Evolutionary conservation across 108 stramenopile genomes (phyloP).

Genomic region (Fragilariopsis cylindrus): DNA sequence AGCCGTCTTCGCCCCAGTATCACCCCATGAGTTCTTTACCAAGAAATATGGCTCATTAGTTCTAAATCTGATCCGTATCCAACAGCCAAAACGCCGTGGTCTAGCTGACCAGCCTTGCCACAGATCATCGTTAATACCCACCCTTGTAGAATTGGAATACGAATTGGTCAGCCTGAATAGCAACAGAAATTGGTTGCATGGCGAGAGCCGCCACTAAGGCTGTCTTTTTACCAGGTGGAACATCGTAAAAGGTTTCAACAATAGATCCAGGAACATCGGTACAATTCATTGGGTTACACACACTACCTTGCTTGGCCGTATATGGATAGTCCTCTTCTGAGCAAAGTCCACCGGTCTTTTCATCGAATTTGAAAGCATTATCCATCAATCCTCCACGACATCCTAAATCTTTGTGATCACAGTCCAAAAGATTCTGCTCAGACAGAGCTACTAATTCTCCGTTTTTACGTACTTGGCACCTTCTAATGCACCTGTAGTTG

Average conservation of each 20-base stretch:
- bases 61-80: constrained; percentile 91
- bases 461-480: constrained; percentile 86
- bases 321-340: constrained; percentile 94
- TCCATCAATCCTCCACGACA: constrained; percentile 97
- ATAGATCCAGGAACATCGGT: constrained; percentile 70
- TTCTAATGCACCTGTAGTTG: constrained; percentile 93
- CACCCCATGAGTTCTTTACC: constrained; percentile 82
- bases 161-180: constrained; percentile 79
- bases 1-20: constrained; percentile 89
- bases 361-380: constrained; percentile 92
- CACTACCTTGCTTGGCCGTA: constrained; percentile 49
- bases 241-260: constrained; percentile 83
- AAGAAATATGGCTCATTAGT: constrained; percentile 65
- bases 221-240: constrained; percentile 64
- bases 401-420: constrained; percentile 86
- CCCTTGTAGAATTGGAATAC: constrained; percentile 94
- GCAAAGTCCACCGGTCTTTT: constrained; percentile 76
- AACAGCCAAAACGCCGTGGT: constrained; percentile 96
- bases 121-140: constrained; percentile 87
- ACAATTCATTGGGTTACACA: constrained; percentile 62
- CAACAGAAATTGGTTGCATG: constrained; percentile 80
- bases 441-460: constrained; percentile 82
- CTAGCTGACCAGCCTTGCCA: constrained; percentile 71
- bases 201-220: constrained; percentile 71
- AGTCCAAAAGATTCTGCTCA: constrained; percentile 95